Evolutionary conservation across 306 rosid genomes (phyloP).

Genomic region (Betula pendula): DNA sequence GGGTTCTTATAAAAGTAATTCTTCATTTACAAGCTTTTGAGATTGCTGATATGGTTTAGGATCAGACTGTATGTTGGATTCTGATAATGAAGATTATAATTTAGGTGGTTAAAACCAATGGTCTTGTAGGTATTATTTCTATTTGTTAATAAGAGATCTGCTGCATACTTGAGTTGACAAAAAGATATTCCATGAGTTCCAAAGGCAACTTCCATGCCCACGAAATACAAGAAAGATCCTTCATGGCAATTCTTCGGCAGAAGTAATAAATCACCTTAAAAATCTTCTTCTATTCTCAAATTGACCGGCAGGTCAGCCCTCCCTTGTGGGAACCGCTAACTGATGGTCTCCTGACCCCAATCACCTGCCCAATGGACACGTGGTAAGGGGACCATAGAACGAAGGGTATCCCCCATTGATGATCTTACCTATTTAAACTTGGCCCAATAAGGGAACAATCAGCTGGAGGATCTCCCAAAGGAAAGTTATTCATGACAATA

Average conservation of each 20-base stretch:
- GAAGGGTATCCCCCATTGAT: too few relatives aligned
- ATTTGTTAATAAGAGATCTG: neutral
- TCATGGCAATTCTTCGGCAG: neutral
- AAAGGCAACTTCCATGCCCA: constrained; percentile 2
- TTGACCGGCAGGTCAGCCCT: too few relatives aligned
- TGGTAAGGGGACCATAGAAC: too few relatives aligned
- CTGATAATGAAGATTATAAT: neutral
- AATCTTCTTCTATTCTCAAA: too few relatives aligned
- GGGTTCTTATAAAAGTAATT: neutral
- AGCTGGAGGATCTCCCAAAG: too few relatives aligned
- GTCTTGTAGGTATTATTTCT: neutral
- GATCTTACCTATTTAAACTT: too few relatives aligned
- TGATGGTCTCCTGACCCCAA: too few relatives aligned
- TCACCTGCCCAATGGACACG: too few relatives aligned
- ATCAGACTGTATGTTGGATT: neutral
- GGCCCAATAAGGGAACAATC: too few relatives aligned
- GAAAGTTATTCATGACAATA: too few relatives aligned
- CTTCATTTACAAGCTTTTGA: neutral
- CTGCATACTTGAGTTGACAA: neutral
- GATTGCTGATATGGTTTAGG: neutral
- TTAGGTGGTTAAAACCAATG: neutral
- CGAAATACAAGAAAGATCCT: neutral
- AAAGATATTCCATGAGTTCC: neutral
- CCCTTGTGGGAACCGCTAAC: too few relatives aligned
- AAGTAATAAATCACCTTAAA: neutral